Evolutionary conservation across 2,329 filamentous ascomycete species (phyloP).

Genomic region (Ophiocordyceps sinensis): DNA sequence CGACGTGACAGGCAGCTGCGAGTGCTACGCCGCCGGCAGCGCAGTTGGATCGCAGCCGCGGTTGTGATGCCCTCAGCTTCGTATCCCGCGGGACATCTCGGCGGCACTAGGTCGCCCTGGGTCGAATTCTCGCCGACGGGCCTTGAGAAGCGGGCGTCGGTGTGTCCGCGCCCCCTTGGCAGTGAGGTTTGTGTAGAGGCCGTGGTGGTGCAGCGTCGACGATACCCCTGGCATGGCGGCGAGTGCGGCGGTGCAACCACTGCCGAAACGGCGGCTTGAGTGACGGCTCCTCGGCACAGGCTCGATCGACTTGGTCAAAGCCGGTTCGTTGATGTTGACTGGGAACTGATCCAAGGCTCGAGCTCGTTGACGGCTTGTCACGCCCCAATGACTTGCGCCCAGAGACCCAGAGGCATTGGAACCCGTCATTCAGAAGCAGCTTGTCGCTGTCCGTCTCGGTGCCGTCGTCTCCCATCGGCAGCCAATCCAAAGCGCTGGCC

Average conservation of each 20-base stretch:
- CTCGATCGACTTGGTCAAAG: constrained; percentile 25
- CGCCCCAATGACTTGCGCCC: constrained; percentile 25
- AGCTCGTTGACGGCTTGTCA: constrained; percentile 26
- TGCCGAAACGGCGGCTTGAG: constrained; percentile 21
- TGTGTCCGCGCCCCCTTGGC: constrained; percentile 20
- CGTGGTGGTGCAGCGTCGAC: neutral
- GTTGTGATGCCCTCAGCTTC: constrained; percentile 23
- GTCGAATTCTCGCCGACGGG: constrained; percentile 22
- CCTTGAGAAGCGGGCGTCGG: constrained; percentile 23
- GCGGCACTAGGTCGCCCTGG: constrained; percentile 16
- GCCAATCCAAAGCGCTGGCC: constrained; percentile 25
- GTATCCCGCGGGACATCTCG: constrained; percentile 25
- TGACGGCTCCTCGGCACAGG: constrained; percentile 23
- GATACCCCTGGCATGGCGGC: neutral
- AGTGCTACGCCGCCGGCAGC: constrained; percentile 28
- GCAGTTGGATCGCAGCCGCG: constrained; percentile 23
- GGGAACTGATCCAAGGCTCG: constrained; percentile 27
- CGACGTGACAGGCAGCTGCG: constrained; percentile 20
- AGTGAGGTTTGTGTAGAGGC: constrained; percentile 10
- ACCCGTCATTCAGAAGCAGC: constrained; percentile 12
- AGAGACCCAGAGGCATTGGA: constrained; percentile 12
- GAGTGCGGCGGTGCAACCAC: constrained; percentile 11
- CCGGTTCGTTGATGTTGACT: constrained; percentile 22
- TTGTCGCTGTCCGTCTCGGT: constrained; percentile 13
- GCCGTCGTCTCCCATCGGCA: constrained; percentile 27